Conservation (phyloP, 192 early-diverging fungal genomes). For the Diversispora eburnea region DNA sequence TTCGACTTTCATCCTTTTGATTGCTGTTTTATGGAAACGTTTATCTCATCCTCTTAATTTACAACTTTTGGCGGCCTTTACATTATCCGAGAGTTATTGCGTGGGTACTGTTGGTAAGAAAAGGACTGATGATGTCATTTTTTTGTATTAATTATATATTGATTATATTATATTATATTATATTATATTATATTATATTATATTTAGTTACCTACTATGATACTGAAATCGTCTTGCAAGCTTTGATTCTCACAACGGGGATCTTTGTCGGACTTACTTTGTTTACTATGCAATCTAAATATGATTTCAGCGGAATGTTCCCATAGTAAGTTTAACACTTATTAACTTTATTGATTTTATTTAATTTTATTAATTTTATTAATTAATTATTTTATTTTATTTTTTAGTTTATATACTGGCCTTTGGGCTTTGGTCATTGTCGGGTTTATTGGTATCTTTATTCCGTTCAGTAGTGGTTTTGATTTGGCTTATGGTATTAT, state of each 20-base stretch:
- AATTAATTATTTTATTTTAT: neutral
- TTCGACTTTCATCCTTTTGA: conserved; percentile 44
- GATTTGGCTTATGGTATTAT: conserved; percentile 57
- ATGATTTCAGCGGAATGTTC: conserved; percentile 62
- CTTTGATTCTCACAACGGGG: conserved; percentile 65
- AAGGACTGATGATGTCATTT: neutral
- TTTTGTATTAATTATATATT: neutral
- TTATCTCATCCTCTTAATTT: conserved; percentile 63
- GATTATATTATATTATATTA: no score
- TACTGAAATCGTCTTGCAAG: conserved; percentile 64
- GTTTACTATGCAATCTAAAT: conserved; percentile 75
- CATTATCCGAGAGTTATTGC: conserved; percentile 46
- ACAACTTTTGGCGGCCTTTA: conserved; percentile 59
- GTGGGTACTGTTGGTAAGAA: conserved; percentile 41
- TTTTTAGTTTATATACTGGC: conserved; percentile 50
- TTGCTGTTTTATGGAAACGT: conserved; percentile 56
- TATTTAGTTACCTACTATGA: conserved; percentile 62
- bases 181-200: neutral
- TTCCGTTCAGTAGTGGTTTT: conserved; percentile 59
- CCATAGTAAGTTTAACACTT: conserved; percentile 40
- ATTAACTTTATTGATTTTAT: neutral
- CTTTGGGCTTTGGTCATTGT: conserved; percentile 60
- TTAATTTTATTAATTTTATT: conserved; percentile 1
- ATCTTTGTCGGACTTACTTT: conserved; percentile 71
- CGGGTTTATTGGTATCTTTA: conserved; percentile 62